These are phyloP conservation scores for Austroboletus novae-zelandiae DNA, from an alignment of 1,284 basidiomycete species.

Conservation along the genomic window DNA sequence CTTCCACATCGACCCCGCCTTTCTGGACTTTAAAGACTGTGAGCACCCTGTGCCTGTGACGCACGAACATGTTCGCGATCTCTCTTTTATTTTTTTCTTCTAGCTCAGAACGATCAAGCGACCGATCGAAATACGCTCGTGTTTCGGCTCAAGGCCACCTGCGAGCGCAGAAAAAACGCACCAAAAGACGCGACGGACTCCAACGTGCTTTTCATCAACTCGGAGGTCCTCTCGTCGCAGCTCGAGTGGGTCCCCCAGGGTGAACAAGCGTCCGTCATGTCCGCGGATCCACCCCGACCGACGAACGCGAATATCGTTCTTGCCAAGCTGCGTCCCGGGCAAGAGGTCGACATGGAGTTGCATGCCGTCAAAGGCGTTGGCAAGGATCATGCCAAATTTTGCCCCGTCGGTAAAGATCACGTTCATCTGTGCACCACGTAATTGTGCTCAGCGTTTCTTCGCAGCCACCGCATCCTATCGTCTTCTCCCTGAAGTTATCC, in stretches of 20 bases:
- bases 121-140: slow-evolving; percentile 94
- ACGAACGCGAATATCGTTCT: slow-evolving; percentile 88
- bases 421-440: background rate
- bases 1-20: slow-evolving; percentile 80
- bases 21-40: slow-evolving; percentile 50
- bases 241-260: slow-evolving; percentile 85
- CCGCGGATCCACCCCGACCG: slow-evolving; percentile 56
- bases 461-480: slow-evolving; percentile 94
- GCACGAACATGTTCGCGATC: background rate
- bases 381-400: slow-evolving; percentile 97
- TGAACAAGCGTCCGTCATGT: slow-evolving; percentile 67
- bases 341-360: slow-evolving; percentile 80
- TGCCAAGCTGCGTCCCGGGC: slow-evolving; percentile 92
- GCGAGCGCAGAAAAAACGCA: slow-evolving; percentile 58
- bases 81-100: background rate
- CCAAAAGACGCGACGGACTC: slow-evolving; percentile 63
- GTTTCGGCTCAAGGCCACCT: slow-evolving; percentile 76
- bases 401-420: slow-evolving; percentile 79
- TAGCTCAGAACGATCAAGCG: slow-evolving; percentile 51
- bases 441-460: background rate
- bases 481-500: slow-evolving; percentile 83
- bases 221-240: slow-evolving; percentile 77
- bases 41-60: slow-evolving; percentile 11
- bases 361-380: slow-evolving; percentile 96
- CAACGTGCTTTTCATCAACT: slow-evolving; percentile 64